Evolutionary conservation across 2,329 filamentous ascomycete genomes (phyloP).

Genomic region (Botrytis aclada): DNA sequence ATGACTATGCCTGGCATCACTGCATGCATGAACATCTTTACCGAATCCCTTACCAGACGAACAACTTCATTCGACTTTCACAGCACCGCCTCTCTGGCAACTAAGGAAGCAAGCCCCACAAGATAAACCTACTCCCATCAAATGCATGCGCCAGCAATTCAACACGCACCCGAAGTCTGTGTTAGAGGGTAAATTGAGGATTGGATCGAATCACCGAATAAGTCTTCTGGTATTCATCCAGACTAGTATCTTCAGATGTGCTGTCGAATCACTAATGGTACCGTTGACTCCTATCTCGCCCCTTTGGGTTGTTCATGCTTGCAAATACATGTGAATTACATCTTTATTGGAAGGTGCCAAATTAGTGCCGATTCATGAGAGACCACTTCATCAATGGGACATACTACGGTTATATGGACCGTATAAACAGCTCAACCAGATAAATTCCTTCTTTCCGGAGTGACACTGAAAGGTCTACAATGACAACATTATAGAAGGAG

Average conservation of each 20-base stretch:
- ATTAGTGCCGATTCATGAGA: neutral
- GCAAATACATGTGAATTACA: neutral
- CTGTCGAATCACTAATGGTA: conserved; percentile 4
- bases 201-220: neutral
- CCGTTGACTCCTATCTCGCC: neutral
- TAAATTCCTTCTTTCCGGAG: neutral
- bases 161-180: neutral
- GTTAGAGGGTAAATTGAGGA: neutral
- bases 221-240: neutral
- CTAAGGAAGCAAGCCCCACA: neutral
- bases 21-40: neutral
- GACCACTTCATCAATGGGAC: conserved; percentile 1
- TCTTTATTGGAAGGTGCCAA: neutral
- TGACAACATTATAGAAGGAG: neutral
- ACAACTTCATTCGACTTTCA: neutral
- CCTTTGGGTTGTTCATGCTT: conserved; percentile 2
- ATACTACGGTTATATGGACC: neutral
- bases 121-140: neutral
- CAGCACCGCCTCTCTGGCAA: neutral
- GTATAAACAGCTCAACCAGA: neutral
- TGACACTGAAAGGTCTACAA: neutral
- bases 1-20: neutral
- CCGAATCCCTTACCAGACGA: neutral
- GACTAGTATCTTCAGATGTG: neutral
- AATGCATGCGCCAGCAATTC: neutral